Percentiles rank a stretch among this genome's conserved stretches.
phyloP scores from a whole-genome alignment of 192 early-diverging fungal genomes.

The Coemansia pectinata region DNA sequence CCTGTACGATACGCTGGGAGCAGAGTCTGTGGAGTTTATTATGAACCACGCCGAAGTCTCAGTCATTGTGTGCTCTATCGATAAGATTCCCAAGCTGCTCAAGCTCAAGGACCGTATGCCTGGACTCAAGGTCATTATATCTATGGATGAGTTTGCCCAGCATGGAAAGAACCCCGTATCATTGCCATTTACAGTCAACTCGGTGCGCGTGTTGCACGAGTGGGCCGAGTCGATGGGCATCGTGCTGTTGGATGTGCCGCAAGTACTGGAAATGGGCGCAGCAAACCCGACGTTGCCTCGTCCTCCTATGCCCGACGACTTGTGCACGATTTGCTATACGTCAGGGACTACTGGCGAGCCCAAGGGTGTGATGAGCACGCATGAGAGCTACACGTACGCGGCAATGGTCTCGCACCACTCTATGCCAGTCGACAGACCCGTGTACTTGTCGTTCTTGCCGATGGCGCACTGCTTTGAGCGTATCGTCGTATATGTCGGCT shows the following conservation, averaged over 20 bases:
- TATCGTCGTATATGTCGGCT: slow-evolving; percentile 53
- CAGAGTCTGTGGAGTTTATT: slow-evolving; percentile 79
- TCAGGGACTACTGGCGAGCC: slow-evolving; percentile 84
- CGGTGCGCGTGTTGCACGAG: slow-evolving; percentile 38
- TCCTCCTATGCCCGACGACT: slow-evolving; percentile 63
- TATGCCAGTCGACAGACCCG: slow-evolving; percentile 2
- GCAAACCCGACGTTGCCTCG: slow-evolving; percentile 54
- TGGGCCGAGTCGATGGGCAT: slow-evolving; percentile 68
- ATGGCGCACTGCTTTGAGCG: slow-evolving; percentile 91
- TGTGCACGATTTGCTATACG: slow-evolving; percentile 78
- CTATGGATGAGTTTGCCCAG: slow-evolving; percentile 66
- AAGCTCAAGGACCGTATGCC: slow-evolving; percentile 59
- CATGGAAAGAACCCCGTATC: slow-evolving; percentile 32
- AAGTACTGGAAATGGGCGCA: slow-evolving; percentile 61
- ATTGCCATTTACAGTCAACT: slow-evolving; percentile 40
- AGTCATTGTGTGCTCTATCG: slow-evolving; percentile 64
- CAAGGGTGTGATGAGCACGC: slow-evolving; percentile 76
- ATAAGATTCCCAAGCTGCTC: slow-evolving; percentile 61
- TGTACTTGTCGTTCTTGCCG: slow-evolving; percentile 80
- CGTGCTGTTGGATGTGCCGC: slow-evolving; percentile 57
- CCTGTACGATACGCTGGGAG: slow-evolving; percentile 87
- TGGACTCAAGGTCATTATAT: slow-evolving; percentile 70
- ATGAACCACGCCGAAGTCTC: slow-evolving; percentile 76
- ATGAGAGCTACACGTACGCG: slow-evolving; percentile 69
- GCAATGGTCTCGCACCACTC: slow-evolving; percentile 16